phyloP scores from a whole-genome alignment of 1,139 yeast genomes.

The Casaregolazyma lundiana region DNA sequence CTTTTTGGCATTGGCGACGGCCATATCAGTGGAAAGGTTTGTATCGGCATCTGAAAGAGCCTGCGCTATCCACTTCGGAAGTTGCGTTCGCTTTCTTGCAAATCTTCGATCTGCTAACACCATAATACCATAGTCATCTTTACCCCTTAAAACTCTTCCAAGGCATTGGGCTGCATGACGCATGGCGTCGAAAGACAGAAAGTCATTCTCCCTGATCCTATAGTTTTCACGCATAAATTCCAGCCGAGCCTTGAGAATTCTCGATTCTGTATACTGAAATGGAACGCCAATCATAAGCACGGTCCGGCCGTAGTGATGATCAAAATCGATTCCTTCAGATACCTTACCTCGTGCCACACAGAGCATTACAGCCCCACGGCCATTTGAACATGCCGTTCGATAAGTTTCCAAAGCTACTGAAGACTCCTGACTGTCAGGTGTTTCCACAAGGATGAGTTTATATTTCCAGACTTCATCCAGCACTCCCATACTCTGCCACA shows the following conservation, averaged over 20 bases:
- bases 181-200: conserved; percentile 97
- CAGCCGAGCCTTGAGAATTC: conserved; percentile 88
- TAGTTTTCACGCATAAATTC: conserved; percentile 91
- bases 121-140: conserved; percentile 98
- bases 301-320: conserved; percentile 95
- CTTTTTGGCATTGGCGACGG: conserved; percentile 88
- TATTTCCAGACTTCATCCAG: conserved; percentile 98
- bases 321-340: conserved; percentile 98
- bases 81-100: conserved; percentile 74
- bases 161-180: conserved; percentile 98
- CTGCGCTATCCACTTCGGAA: conserved; percentile 97
- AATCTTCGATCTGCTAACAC: conserved; percentile 93
- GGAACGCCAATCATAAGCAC: conserved; percentile 99
- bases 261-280: conserved; percentile 95
- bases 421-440: conserved; percentile 99
- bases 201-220: conserved; percentile 89
- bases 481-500: conserved; percentile 99
- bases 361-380: conserved; percentile 91
- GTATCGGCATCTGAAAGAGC: conserved; percentile 88
- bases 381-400: conserved; percentile 93
- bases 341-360: conserved; percentile 99
- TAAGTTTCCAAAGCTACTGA: conserved; percentile 92
- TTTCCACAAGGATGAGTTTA: conserved; percentile 90
- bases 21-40: conserved; percentile 95
- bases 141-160: conserved; percentile 95